A percentile compares a stretch with the other conserved stretches of the same genome.
Conservation (phyloP, 1,284 basidiomycete genomes). For the Pseudozyma hubeiensis region DNA sequence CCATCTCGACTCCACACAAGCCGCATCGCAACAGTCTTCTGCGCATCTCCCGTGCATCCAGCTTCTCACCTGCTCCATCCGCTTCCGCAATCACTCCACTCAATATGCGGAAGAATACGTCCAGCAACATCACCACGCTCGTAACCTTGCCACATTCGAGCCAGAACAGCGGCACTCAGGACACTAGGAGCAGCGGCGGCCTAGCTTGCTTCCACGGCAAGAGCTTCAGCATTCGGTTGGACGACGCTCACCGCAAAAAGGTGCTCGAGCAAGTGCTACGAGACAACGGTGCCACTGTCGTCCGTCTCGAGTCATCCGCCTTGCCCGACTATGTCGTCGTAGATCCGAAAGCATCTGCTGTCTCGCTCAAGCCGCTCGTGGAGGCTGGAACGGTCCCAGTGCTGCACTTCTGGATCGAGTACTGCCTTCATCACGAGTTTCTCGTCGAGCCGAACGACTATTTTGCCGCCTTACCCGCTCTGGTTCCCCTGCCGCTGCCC, state of each 20-base stretch:
- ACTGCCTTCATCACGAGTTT: constrained; percentile 51
- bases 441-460: constrained; percentile 43
- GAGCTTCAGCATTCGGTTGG: constrained; percentile 34
- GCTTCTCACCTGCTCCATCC: constrained; percentile 40
- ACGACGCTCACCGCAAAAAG: constrained; percentile 23
- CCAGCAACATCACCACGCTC: constrained; percentile 6
- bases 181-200: not conserved
- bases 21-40: constrained; percentile 31
- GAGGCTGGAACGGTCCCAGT: constrained; percentile 27
- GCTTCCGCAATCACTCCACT: constrained; percentile 6
- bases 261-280: constrained; percentile 36
- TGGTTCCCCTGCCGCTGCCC: constrained; percentile 33
- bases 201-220: constrained; percentile 17
- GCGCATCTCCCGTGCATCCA: constrained; percentile 48
- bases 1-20: constrained; percentile 10
- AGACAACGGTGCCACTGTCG: constrained; percentile 30
- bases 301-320: not conserved
- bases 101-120: constrained; percentile 21
- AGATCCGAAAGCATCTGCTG: constrained; percentile 18
- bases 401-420: constrained; percentile 61
- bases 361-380: constrained; percentile 7
- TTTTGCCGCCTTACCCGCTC: constrained; percentile 47
- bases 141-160: constrained; percentile 26
- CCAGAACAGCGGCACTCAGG: not conserved
- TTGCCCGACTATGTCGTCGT: constrained; percentile 34